phyloP scores from a whole-genome alignment of 805 yeast species.

The Kockiozyma suomiensis region DNA sequence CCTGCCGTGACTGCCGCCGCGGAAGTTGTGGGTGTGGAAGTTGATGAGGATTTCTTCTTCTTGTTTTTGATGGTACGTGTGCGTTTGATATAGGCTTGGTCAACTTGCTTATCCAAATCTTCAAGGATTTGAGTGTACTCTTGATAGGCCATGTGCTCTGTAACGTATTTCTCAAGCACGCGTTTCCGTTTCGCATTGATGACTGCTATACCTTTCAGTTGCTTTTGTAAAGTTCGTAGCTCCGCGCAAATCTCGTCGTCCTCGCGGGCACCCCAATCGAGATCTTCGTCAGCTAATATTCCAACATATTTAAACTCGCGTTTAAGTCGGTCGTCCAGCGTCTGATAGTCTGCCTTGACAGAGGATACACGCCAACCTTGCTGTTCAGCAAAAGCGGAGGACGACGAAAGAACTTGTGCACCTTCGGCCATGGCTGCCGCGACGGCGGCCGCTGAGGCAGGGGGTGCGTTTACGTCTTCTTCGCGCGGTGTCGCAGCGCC shows the following conservation, averaged over 20 bases:
- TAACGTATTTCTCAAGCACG: conserved; percentile 67
- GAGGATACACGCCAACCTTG: conserved; percentile 51
- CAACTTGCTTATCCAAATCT: conserved; percentile 94
- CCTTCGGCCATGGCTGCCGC: conserved; percentile 13
- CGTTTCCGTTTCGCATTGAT: conserved; percentile 70
- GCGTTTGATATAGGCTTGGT: conserved; percentile 86
- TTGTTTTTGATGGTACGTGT: conserved; percentile 71
- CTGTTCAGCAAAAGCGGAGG: conserved; percentile 37
- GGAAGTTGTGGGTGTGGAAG: conserved; percentile 22
- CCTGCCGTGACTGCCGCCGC: conserved; percentile 5
- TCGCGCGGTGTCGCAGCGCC: conserved; percentile 2
- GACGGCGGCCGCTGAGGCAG: conserved; percentile 1
- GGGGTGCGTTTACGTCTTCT: conserved; percentile 2
- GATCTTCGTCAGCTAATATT: conserved; percentile 61
- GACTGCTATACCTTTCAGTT: conserved; percentile 60
- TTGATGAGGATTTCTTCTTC: conserved; percentile 47
- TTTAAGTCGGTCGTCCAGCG: conserved; percentile 84
- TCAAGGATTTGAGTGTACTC: conserved; percentile 88
- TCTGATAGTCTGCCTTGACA: conserved; percentile 64
- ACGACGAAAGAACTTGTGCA: conserved; percentile 28
- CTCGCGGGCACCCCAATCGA: conserved; percentile 58
- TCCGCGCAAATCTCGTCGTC: conserved; percentile 94
- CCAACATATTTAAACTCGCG: conserved; percentile 90
- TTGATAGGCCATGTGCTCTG: conserved; percentile 91
- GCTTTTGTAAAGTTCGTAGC: conserved; percentile 69